These are phyloP conservation scores for Paramyrothecium roridum DNA, from an alignment of 2,329 filamentous ascomycete genomes.

Conservation along the genomic window DNA sequence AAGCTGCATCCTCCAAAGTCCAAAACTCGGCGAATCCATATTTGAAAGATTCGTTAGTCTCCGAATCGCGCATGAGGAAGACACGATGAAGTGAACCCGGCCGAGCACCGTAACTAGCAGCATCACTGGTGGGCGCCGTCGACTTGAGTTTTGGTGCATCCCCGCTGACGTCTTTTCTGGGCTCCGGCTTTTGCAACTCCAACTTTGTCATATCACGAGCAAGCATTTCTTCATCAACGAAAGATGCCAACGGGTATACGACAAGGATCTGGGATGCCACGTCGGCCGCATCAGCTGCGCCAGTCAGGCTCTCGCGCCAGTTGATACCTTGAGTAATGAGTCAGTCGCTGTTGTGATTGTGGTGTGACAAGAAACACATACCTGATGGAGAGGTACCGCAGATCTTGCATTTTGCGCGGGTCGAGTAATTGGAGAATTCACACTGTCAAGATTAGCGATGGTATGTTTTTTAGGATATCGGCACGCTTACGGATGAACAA, in stretches of 20 bases:
- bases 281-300: slow-evolving; percentile 47
- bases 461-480: background rate
- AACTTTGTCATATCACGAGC: slow-evolving; percentile 72
- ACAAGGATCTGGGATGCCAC: slow-evolving; percentile 73
- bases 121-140: slow-evolving; percentile 52
- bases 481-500: slow-evolving; percentile 26
- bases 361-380: slow-evolving; percentile 10
- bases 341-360: background rate
- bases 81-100: slow-evolving; percentile 74
- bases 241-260: slow-evolving; percentile 66
- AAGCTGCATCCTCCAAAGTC: slow-evolving; percentile 70
- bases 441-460: slow-evolving; percentile 25
- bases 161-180: slow-evolving; percentile 39
- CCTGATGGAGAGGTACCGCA: slow-evolving; percentile 29
- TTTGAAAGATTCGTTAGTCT: slow-evolving; percentile 69
- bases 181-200: slow-evolving; percentile 58
- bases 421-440: slow-evolving; percentile 36
- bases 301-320: slow-evolving; percentile 38
- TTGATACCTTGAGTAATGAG: slow-evolving; percentile 11
- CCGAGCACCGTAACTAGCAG: slow-evolving; percentile 64
- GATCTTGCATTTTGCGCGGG: slow-evolving; percentile 32
- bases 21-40: slow-evolving; percentile 86
- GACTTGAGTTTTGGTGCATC: slow-evolving; percentile 53
- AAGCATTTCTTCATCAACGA: slow-evolving; percentile 69
- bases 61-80: slow-evolving; percentile 71